These are phyloP conservation scores for Centella asiatica DNA, from an alignment of 129 eudicot species.

Conservation along the genomic window DNA sequence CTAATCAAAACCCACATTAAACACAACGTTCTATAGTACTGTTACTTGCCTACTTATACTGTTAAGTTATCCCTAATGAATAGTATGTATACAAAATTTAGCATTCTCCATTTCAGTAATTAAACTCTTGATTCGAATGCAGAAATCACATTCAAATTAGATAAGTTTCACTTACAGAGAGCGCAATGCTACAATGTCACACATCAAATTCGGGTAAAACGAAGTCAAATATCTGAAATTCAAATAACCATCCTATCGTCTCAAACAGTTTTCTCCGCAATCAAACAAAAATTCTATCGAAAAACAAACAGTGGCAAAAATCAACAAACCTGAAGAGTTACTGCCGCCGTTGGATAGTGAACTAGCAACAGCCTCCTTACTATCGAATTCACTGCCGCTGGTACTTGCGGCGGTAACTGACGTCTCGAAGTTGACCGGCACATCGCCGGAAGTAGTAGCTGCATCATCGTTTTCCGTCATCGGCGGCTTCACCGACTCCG, in stretches of 20 bases:
- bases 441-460: constrained; percentile 26
- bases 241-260: neutral
- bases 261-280: neutral
- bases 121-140: neutral
- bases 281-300: neutral
- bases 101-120: too few species aligned
- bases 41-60: too few species aligned
- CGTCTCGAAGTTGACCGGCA: constrained; percentile 17
- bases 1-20: neutral
- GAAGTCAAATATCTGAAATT: neutral
- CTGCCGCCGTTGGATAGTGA: constrained; percentile 21
- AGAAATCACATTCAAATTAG: neutral
- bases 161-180: neutral
- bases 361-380: constrained; percentile 6
- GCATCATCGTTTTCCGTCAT: constrained; percentile 17
- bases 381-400: constrained; percentile 1
- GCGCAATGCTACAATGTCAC: neutral
- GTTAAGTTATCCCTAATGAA: neutral
- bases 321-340: constrained; percentile 17
- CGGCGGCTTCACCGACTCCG: constrained; percentile 10
- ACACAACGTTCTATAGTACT: too few species aligned
- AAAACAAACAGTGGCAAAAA: neutral
- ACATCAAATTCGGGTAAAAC: neutral
- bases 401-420: neutral
- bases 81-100: too few species aligned